Conservation (phyloP, 306 rosid genomes). For the Vachellia pachyceras region DNA sequence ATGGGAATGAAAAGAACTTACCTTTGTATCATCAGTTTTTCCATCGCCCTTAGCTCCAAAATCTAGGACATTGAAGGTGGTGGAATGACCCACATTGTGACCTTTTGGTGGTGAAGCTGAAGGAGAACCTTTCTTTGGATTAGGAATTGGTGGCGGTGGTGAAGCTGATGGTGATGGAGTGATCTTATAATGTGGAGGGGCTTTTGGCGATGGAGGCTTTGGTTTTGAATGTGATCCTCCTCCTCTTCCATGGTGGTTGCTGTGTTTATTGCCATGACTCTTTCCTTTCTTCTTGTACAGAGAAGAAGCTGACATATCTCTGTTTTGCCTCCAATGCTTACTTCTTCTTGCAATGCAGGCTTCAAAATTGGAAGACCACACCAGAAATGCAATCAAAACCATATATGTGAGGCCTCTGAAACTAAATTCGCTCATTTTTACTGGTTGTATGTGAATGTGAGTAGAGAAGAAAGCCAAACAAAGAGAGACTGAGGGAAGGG, state of each 20-base stretch:
- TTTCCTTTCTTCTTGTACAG: conserved; percentile 66
- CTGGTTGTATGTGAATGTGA: conserved; percentile 30
- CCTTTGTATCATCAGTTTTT: conserved; percentile 85
- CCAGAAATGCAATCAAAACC: conserved; percentile 54
- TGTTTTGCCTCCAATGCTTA: conserved; percentile 77
- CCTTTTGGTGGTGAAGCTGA: conserved; percentile 57
- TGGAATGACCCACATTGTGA: conserved; percentile 47
- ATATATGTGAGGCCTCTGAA: conserved; percentile 61
- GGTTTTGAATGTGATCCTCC: conserved; percentile 55
- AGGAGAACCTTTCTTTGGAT: conserved; percentile 43
- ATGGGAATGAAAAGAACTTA: conserved; percentile 37
- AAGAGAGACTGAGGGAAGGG: conserved; percentile 36
- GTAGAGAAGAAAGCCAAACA: neutral
- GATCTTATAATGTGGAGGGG: conserved; percentile 49
- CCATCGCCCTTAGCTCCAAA: conserved; percentile 97
- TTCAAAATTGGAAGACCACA: conserved; percentile 83
- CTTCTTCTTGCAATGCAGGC: conserved; percentile 86
- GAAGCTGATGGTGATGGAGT: conserved; percentile 41
- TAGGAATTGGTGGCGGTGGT: conserved; percentile 44
- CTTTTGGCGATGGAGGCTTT: conserved; percentile 57
- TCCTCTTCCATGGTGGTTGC: conserved; percentile 46
- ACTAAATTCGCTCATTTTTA: conserved; percentile 68
- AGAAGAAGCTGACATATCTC: conserved; percentile 55
- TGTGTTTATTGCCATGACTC: conserved; percentile 42
- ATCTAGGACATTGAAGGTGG: conserved; percentile 65